Base-by-base conservation (phyloP, 2,329 filamentous ascomycete genomes). In the Lasiodiplodia sp. region DNA sequence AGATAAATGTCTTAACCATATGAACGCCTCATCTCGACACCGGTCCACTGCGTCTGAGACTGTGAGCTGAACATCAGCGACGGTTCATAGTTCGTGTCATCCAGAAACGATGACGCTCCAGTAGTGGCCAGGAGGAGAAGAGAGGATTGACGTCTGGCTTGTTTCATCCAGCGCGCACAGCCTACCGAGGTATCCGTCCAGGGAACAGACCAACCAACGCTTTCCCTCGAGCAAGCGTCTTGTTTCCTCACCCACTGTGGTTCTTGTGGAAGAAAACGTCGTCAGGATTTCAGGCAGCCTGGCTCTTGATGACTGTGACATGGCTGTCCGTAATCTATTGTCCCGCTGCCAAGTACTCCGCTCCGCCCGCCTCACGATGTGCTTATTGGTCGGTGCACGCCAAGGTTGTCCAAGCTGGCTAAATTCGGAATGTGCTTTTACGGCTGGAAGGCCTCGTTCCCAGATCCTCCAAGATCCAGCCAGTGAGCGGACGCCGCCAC, bases 161-260 rank as follows among this genome's bases (percentile, higher is more conserved):
- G 60, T 64, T 64, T 64, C 60, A 64, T 52, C 28, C 60, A 18
- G 21, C 60, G 60, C 60, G 60, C 60, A 64, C 60, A 64, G 60
- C 44, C 47, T 64, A 64, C 60, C 60, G 60, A 64, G 60, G 60
- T 64, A 52, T 31, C 60, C 60, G 60, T 31, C 25, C 60, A 31
- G 25, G 23, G 8, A 31, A 52, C 44, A 49, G 31, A 40, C 60
- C 47, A 38, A 37, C 28, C 60, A n/a, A 38, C 28, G 14, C 31
- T 14, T 34, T 21, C 57, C 44, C 21, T 23, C 18, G 14, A 51
- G 25, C 2, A 49, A n/a, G 47, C 47, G 37, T 25, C 25, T 21
- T n/a, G 12, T 11, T 21, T n/a, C 44, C 6, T 31, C 58, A 18
- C 16, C 8, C 60, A 64, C 21, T 47, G 40, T 21, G n/a, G n/a